phyloP scores from a whole-genome alignment of 208 protist genomes.

The Phytomonas francai region DNA sequence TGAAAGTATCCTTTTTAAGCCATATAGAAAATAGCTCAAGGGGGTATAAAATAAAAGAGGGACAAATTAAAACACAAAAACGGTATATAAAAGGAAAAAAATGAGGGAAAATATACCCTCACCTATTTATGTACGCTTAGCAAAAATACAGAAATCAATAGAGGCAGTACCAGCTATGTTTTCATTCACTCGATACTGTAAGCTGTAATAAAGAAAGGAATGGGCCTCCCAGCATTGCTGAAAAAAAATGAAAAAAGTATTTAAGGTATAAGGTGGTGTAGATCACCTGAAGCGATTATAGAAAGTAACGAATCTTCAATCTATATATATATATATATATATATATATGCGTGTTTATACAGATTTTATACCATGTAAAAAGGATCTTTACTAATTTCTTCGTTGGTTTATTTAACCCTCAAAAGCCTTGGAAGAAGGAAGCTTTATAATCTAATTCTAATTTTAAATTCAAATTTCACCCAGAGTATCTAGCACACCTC shows the following conservation, averaged over 20 bases:
- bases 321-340: no score
- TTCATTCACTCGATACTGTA: no score
- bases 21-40: not conserved
- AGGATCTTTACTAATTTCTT: no score
- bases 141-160: not conserved
- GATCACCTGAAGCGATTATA: not conserved
- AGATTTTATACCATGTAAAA: no score
- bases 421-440: no score
- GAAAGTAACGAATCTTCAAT: not conserved
- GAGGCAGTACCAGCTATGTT: not conserved
- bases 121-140: not conserved
- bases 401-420: no score
- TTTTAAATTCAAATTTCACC: no score
- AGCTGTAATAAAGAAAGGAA: not conserved
- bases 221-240: not conserved
- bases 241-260: conserved; percentile 6
- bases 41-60: not conserved
- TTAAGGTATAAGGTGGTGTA: not conserved
- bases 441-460: no score
- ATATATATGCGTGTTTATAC: no score
- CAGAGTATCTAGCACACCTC: no score
- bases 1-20: not conserved
- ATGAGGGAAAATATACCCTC: not conserved
- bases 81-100: not conserved
- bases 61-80: not conserved